A percentile compares a stretch with the other conserved stretches of the same genome.
phyloP scores from a whole-genome alignment of 2,329 filamentous ascomycete species.

The Calonectria fujianensis region DNA sequence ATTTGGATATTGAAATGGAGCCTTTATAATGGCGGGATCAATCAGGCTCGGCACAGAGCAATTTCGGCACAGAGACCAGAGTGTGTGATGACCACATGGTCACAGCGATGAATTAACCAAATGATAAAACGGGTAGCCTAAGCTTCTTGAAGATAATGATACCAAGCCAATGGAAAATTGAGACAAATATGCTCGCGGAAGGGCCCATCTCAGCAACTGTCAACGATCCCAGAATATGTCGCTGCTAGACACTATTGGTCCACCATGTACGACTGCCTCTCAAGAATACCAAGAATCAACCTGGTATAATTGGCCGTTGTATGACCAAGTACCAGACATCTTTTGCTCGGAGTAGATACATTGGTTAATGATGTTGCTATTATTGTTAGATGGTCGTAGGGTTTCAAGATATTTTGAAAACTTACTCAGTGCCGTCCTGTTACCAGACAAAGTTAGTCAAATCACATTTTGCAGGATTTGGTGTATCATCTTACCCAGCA shows the following conservation, averaged over 20 bases:
- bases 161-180: too few relatives aligned
- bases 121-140: too few relatives aligned
- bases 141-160: too few relatives aligned
- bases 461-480: accelerated
- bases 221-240: neutral
- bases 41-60: too few relatives aligned
- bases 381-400: neutral
- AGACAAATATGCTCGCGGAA: too few relatives aligned
- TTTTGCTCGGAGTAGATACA: slow-evolving; percentile 31
- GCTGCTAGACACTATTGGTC: neutral
- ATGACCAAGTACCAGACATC: slow-evolving; percentile 34
- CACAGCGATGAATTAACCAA: too few relatives aligned
- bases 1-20: too few relatives aligned
- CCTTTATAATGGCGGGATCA: too few relatives aligned
- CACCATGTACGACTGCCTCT: neutral
- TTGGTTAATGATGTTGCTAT: slow-evolving; percentile 44
- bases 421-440: slow-evolving; percentile 41
- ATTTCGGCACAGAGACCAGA: too few relatives aligned
- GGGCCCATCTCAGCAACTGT: too few relatives aligned
- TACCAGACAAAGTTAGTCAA: neutral
- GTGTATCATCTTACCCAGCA: slow-evolving; percentile 41
- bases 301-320: slow-evolving; percentile 38
- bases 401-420: neutral
- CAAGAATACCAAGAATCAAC: slow-evolving; percentile 11
- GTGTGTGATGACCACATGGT: too few relatives aligned